Base-by-base conservation (phyloP, 352 stramenopile genomes). In the Saprolegnia parasitica region DNA sequence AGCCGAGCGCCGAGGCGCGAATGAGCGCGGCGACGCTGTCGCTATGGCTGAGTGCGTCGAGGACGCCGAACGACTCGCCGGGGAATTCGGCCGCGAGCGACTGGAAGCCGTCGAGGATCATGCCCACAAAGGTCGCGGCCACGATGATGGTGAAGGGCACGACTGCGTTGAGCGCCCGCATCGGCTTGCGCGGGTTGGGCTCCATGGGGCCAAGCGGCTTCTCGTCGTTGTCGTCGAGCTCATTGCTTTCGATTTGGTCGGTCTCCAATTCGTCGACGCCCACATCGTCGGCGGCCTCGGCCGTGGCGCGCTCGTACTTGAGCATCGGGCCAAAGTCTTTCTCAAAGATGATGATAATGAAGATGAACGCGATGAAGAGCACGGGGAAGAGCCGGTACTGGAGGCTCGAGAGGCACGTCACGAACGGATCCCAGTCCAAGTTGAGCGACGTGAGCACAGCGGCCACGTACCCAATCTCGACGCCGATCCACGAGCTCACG, bases 371-470 rank as follows among this genome's bases (percentile, higher is more conserved):
- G 55, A 96, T 88, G 68, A 96, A 92, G 20, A 96, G 76, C 52
- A 96, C 90, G 42, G 86, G 84, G 71, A 96, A 95, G 75, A 94
- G 92, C 0, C 86, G 86, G 76, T 90, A 94, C 73, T 94, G 84
- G 40, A 92, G 73, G 32, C 84, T 91, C 58, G 83, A 91, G 37
- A 94, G 76, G 35, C 84, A 94, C 68, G 84, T 95, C 61, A 93
- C 75, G 72, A 96, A 91, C 72, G 89, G 86, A 56, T 96, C 87
- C 83, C 83, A 96, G 70, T 93, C 84, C 20, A 90, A 80, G 37
- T 89, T 81, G 5, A 96, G 77, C 37, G 89, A 77, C 21, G 77
- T 78, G 13, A 95, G 71, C 71, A 93, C 85, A 10, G 81, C 87
- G 4, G 84, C 87, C 32, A 93, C 81, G 73, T 96, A 95, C 56